Evolutionary conservation across 1,284 basidiomycete genomes (phyloP), one percentile per base, ranked within the genome.

Genomic region (Ceratobasidium theobromae): DNA sequence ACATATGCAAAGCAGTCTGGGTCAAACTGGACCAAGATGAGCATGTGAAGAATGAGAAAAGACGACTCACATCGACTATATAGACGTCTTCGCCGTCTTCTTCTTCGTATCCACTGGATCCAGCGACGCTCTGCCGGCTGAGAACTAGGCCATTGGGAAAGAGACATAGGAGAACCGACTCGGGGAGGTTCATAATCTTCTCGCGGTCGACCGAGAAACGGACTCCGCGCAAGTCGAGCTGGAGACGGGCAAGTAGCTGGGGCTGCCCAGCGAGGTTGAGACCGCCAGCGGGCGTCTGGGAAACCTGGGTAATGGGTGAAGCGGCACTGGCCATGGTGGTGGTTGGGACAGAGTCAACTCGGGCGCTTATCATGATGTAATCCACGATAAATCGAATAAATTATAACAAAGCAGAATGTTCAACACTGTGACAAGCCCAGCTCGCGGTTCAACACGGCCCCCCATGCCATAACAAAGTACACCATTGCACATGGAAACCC

Each of bases 141-240:
- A 99, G 84, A 53, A 98, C 93, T 70, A 99, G 86, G 9, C 97
- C 96, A 74, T 99, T 98, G 12, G 96, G 96, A 75, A 99, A 99
- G 65, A 99, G 82, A 76, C 96, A 98, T 53, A 99, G 82, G 67
- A 99, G 80, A 51, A 99, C 93, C 27, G 91, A 95, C 83, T 99
- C 96, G 6, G 96, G 96, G 32, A 99, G 81, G 76, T 96, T 95
- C 95, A 99, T 98, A 76, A 99, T 90, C 32, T 92, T 95, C 79
- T 98, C 96, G 72, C 97, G 85, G 79, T 99, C 97, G 66, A 99
- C 94, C 67, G 91, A 88, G 79, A 98, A 97, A 71, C 94, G 87
- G 71, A 81, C 84, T 68, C 95, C 95, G 70, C 96, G 87, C 54
- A 99, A 82, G 78, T 98, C 96, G 72, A 99, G 87, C 66, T 92